Base-by-base conservation (phyloP, 306 rosid genomes). In the Delonix regia region DNA sequence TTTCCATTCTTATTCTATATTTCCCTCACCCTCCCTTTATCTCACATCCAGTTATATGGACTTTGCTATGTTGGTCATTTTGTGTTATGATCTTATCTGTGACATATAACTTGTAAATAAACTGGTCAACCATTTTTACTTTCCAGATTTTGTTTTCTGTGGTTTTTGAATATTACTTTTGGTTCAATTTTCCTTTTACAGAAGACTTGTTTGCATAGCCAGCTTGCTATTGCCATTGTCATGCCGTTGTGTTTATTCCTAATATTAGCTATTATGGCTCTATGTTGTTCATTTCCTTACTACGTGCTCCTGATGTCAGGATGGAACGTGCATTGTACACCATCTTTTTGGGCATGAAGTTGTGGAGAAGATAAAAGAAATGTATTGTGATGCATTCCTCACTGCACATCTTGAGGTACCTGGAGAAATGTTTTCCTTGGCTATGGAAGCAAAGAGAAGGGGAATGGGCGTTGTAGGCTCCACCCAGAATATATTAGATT, bases 331-430 rank as follows among this genome's bases (percentile, higher is more conserved):
- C 90, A 86, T 93, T 69, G 98, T 95, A 63, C 99, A 95, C 81
- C 96, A 93, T 81, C 85, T 95, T 30, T 95, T 95, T 73, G 97
- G 99, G 55, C 90, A 90, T 77, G 99, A 95, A 80, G 99, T 95
- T 71, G 99, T 93, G 85, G 88, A 90, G 80, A 93, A 81, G 82
- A 93, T 95, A 87, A 91, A 91, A 67, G 97, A 91, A 85, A 88
- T 91, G 96, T 95, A 95, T 16, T 87, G 94, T 78, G 99, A 95
- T 79, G 96, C 99, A 38, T 93, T 91, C 76, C 97, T 95, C 71
- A 95, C 99, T 33, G 98, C 99, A 30, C 99, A 95, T 86, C 91
- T 95, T 22, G 99, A 95, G 87, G 99, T 95, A 70, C 99, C 98
- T 10, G 99, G 99, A 83, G 99, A 95, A 88, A 95, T 93, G 99